These are phyloP conservation scores for Geotrichum restrictum DNA, from an alignment of 1,139 yeast species.

Conservation along the genomic window DNA sequence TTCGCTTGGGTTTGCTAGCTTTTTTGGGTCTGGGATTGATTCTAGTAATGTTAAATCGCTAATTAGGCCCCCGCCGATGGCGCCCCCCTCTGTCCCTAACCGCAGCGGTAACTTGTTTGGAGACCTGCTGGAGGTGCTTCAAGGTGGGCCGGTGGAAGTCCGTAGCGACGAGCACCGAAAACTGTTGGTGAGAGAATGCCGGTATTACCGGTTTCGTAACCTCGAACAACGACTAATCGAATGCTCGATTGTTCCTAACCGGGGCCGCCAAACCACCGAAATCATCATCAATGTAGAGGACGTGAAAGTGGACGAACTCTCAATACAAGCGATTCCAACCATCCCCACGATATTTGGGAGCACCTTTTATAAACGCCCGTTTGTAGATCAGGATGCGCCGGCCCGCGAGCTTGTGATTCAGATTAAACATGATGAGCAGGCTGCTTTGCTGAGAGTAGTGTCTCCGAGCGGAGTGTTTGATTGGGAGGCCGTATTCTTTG, in stretches of 20 bases:
- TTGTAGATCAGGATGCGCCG: constrained; percentile 43
- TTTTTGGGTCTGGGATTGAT: constrained; percentile 49
- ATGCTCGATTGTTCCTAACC: constrained; percentile 50
- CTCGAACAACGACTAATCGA: constrained; percentile 66
- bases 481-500: constrained; percentile 13
- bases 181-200: constrained; percentile 62
- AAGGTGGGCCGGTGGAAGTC: constrained; percentile 52
- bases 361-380: constrained; percentile 54
- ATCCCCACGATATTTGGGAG: too few relatives aligned
- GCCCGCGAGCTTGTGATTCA: constrained; percentile 55
- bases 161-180: constrained; percentile 53
- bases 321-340: too few relatives aligned
- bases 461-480: background rate
- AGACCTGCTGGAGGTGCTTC: constrained; percentile 55
- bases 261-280: constrained; percentile 50
- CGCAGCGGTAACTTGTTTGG: constrained; percentile 59
- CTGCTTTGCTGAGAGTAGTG: background rate
- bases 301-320: constrained; percentile 32
- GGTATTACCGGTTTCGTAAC: constrained; percentile 69
- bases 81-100: constrained; percentile 51
- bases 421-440: constrained; percentile 37
- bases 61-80: constrained; percentile 70
- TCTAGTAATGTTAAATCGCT: constrained; percentile 11
- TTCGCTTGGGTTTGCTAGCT: constrained; percentile 55
- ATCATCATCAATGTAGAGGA: constrained; percentile 53